These are phyloP conservation scores for Pholiota molesta DNA, from an alignment of 768 basidiomycete species.

Conservation along the genomic window DNA sequence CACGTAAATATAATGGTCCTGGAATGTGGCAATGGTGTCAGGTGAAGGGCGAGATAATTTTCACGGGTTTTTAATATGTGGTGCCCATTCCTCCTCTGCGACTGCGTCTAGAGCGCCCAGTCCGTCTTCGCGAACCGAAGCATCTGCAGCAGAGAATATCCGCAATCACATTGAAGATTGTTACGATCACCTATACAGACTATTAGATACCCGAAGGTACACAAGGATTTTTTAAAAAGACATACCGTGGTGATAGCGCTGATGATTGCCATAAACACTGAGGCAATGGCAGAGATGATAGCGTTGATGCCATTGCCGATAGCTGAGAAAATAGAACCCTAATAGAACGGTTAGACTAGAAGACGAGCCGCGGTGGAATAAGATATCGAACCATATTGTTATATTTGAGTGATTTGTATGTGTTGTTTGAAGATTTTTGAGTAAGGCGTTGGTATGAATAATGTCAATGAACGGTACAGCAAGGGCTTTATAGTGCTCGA, in stretches of 20 bases:
- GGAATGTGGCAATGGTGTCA: too few species aligned
- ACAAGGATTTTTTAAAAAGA: conserved; percentile 11
- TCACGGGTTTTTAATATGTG: too few species aligned
- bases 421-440: background rate
- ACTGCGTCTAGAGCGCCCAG: conserved; percentile 23
- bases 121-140: conserved; percentile 37
- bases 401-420: background rate
- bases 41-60: too few species aligned
- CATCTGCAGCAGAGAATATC: conserved; percentile 59
- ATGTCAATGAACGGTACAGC: background rate
- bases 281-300: conserved; percentile 63
- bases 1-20: too few species aligned
- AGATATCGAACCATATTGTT: background rate
- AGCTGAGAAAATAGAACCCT: conserved; percentile 69
- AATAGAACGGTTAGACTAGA: background rate
- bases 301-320: conserved; percentile 64
- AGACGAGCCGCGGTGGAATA: background rate
- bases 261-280: conserved; percentile 62
- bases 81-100: conserved; percentile 1
- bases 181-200: conserved; percentile 56
- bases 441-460: background rate
- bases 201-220: too few species aligned
- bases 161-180: conserved; percentile 62
- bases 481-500: background rate
- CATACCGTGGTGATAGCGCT: conserved; percentile 60